A percentile compares a stretch with the other conserved stretches of the same genome.
These are phyloP conservation scores for Zoysia matrella DNA, from an alignment of 202 grass and related monocot species.

Conservation along the genomic window DNA sequence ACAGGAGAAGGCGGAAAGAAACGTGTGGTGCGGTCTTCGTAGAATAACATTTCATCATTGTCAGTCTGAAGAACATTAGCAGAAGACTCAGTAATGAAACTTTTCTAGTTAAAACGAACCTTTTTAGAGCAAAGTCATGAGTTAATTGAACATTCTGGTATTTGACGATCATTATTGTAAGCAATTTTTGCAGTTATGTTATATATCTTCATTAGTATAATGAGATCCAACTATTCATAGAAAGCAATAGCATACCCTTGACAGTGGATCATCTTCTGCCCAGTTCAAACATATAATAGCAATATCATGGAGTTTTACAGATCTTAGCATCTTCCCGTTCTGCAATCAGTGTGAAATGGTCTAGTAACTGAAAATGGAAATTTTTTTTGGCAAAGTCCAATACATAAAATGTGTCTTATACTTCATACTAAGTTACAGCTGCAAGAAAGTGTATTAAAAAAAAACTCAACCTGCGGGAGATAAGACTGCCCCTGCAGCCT, in stretches of 20 bases:
- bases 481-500: too few species aligned
- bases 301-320: conserved; percentile 69
- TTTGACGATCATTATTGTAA: not conserved
- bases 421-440: not conserved
- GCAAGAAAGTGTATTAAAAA: not conserved
- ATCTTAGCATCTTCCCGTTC: conserved; percentile 92
- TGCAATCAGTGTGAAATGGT: conserved; percentile 51
- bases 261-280: conserved; percentile 66
- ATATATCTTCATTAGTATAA: conserved; percentile 12
- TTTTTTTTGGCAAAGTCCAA: not conserved
- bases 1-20: conserved; percentile 94
- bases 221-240: not conserved
- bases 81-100: conserved; percentile 29
- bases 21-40: conserved; percentile 87
- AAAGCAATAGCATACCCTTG: conserved; percentile 53
- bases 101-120: conserved; percentile 28
- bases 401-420: conserved; percentile 13
- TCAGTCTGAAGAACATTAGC: conserved; percentile 60
- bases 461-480: too few species aligned
- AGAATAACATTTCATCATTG: conserved; percentile 57
- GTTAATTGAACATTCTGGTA: conserved; percentile 27
- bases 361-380: conserved; percentile 4
- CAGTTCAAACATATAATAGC: conserved; percentile 92
- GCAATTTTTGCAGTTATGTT: not conserved
- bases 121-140: conserved; percentile 16